Conservation (phyloP, 306 rosid species). For the Prunus mira region DNA sequence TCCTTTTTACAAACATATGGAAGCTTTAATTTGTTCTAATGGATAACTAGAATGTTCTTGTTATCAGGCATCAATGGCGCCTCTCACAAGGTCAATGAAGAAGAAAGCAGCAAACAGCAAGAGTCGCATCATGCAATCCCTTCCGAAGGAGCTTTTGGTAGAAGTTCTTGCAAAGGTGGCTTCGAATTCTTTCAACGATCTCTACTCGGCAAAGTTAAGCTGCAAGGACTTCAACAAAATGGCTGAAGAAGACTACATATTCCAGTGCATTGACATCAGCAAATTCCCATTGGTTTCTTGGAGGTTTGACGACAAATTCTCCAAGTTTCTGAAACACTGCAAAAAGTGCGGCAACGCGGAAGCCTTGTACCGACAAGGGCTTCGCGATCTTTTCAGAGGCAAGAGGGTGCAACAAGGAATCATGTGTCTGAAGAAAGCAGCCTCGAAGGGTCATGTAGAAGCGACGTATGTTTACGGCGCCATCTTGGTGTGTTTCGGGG, state of each 20-base stretch:
- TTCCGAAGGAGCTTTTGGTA: neutral
- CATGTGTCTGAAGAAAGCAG: neutral
- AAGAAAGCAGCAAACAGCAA: neutral
- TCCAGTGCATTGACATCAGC: neutral
- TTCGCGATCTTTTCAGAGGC: neutral
- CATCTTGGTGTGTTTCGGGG: neutral
- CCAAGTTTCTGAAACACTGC: neutral
- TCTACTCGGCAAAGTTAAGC: neutral
- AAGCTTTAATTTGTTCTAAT: neutral
- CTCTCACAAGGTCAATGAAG: neutral
- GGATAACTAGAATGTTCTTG: too few species aligned
- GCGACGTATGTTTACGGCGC: neutral
- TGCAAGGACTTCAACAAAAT: constrained; percentile 1
- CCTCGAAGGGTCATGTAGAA: neutral
- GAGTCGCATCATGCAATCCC: neutral
- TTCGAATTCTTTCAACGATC: neutral
- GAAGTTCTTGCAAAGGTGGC: neutral
- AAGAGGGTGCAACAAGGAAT: neutral
- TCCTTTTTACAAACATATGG: neutral
- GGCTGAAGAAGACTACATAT: neutral
- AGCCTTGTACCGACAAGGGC: neutral
- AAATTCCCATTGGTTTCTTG: neutral
- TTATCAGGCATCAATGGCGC: neutral
- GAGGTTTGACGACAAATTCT: neutral
- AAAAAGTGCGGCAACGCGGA: neutral